Evolutionary conservation across 768 basidiomycete species (phyloP), one percentile per base, ranked within the genome.

Genomic region (Macrocybe gigantea): DNA sequence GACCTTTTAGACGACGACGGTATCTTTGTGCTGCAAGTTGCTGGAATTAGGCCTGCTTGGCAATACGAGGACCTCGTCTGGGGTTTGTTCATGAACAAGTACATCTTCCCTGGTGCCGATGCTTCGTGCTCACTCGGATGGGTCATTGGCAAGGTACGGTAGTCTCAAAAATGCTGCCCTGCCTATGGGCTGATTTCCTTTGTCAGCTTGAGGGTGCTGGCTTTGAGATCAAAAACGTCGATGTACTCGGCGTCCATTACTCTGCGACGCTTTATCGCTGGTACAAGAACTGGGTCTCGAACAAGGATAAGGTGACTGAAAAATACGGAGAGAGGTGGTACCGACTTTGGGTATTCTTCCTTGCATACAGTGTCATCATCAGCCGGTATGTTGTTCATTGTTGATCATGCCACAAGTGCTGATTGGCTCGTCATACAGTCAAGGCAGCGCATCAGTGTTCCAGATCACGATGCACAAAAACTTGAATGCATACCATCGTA

Each of bases 391-490:
- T 65, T 38, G 38, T 49, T 4, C 31, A 49, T 31, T 33, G 48
- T n/a, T 14, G 1, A 13, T 29, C 33, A 12, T 33, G 34, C 29
- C 6, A 7, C 4, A 33, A 32, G 32, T 31, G 2, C 1, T 35
- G 32, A 30, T 12, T 30, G 8, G 8, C 3, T 32, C 14, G 22
- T 13, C 8, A 2, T 49, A 43, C 52, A 84, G 88, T 29, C 90
- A 98, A 75, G 96, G 96, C 33, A 74, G 85, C 9, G 82, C 88
- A 6, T 89, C 92, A 0, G 87, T 97, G 37, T 99, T 95, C 88
- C 94, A 98, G 71, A 81, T 99, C 61, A 97, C 94, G 5, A 68
- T 94, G 52, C 95, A 98, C 77, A 99, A 99, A 75, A 99, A 98
- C 75, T 70, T 98, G 54, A 98, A 98, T 62, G 90, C 85, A 0